These are phyloP conservation scores for Alternaria viburni DNA, from an alignment of 2,329 filamentous ascomycete genomes.

Conservation along the genomic window DNA sequence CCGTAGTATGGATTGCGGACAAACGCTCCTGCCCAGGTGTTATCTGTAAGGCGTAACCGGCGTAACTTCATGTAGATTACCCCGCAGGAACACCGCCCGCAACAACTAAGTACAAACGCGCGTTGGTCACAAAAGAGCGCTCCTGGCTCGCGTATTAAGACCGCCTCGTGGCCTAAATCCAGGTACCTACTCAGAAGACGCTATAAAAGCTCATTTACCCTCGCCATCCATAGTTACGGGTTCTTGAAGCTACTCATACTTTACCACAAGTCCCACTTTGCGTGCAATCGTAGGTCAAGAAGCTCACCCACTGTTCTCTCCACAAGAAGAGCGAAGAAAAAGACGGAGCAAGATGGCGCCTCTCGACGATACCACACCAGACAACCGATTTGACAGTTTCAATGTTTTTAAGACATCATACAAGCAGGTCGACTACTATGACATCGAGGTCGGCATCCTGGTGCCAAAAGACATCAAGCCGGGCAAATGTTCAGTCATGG, in stretches of 20 bases:
- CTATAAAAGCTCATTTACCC: background rate
- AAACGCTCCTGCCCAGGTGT: background rate
- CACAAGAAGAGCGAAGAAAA: background rate
- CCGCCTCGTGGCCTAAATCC: background rate
- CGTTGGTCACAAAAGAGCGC: background rate
- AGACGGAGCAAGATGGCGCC: background rate
- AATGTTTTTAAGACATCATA: conserved; percentile 50
- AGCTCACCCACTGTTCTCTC: background rate
- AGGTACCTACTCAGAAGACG: background rate
- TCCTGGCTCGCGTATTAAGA: background rate
- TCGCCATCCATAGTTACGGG: background rate
- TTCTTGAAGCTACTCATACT: background rate
- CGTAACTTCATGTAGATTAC: background rate
- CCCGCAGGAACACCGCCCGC: background rate
- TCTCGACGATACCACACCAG: conserved; percentile 24
- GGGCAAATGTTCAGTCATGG: conserved; percentile 49
- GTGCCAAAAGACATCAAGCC: conserved; percentile 46
- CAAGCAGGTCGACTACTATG: conserved; percentile 49
- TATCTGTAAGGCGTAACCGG: background rate
- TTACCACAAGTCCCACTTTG: background rate
- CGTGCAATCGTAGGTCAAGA: background rate
- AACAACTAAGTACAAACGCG: background rate
- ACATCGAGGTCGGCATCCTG: conserved; percentile 48
- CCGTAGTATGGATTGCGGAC: background rate
- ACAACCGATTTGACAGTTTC: conserved; percentile 49